Conservation (phyloP, 139 green algal species). For the Closterium sp. region DNA sequence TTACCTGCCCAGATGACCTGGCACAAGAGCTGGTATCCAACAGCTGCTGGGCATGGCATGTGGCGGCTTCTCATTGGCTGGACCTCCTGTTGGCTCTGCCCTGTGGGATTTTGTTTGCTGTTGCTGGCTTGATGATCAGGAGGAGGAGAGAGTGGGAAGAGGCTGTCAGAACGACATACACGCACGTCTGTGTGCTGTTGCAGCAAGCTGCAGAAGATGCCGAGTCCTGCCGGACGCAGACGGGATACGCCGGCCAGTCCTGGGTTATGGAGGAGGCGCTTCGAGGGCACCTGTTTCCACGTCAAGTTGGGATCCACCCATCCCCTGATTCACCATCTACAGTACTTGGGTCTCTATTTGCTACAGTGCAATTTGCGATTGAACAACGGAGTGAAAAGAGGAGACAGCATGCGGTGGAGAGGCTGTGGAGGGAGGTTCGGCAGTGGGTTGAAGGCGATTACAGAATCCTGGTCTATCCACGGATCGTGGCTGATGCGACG, state of each 20-base stretch:
- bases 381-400: neutral
- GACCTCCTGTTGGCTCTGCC: neutral
- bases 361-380: neutral
- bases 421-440: neutral
- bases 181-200: neutral
- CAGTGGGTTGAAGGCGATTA: neutral
- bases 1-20: neutral
- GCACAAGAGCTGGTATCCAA: neutral
- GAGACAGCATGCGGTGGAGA: neutral
- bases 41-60: neutral
- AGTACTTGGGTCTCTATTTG: neutral
- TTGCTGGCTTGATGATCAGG: neutral
- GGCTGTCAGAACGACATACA: neutral
- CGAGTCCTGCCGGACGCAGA: neutral
- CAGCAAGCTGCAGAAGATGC: neutral
- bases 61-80: neutral
- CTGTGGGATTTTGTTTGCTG: neutral
- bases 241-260: neutral
- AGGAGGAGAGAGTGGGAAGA: neutral
- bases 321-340: neutral
- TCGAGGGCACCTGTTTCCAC: neutral
- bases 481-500: neutral
- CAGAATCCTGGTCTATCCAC: neutral
- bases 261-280: neutral
- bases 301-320: neutral